Conservation (phyloP, 2,329 filamentous ascomycete genomes). For the Camillea tinctor region DNA sequence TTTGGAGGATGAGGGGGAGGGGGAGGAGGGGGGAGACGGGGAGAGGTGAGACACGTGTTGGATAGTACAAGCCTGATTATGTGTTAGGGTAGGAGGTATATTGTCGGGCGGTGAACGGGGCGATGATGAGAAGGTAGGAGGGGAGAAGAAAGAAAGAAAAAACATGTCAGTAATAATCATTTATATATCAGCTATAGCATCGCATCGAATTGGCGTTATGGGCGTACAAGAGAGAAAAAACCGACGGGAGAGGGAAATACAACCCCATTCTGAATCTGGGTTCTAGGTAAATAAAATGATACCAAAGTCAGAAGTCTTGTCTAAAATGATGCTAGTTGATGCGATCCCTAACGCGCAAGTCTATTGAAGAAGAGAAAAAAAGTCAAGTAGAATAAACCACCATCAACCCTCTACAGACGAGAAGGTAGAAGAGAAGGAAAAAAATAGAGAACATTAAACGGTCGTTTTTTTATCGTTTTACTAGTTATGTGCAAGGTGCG, state of each 20-base stretch:
- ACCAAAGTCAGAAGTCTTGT: constrained; percentile 1
- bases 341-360: not conserved
- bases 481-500: constrained; percentile 25
- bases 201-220: not conserved
- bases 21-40: not conserved
- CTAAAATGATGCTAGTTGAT: constrained; percentile 1
- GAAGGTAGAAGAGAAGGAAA: not conserved
- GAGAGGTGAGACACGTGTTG: not conserved
- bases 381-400: too few species aligned
- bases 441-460: not conserved
- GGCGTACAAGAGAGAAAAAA: not conserved
- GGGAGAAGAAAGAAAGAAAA: not conserved
- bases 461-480: constrained; percentile 4
- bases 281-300: constrained; percentile 11
- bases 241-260: too few species aligned
- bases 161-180: constrained; percentile 12
- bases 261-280: constrained; percentile 7
- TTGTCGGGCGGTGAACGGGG: not conserved
- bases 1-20: constrained; percentile 51
- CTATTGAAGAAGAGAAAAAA: not conserved
- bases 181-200: constrained; percentile 3
- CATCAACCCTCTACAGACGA: not conserved
- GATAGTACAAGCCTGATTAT: too few species aligned
- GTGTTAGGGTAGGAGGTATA: too few species aligned
- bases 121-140: not conserved